Percentiles rank a stretch among this genome's conserved stretches.
Evolutionary conservation across 495 filamentous ascomycete species (phyloP).

Genomic region (Penicillium manginii): DNA sequence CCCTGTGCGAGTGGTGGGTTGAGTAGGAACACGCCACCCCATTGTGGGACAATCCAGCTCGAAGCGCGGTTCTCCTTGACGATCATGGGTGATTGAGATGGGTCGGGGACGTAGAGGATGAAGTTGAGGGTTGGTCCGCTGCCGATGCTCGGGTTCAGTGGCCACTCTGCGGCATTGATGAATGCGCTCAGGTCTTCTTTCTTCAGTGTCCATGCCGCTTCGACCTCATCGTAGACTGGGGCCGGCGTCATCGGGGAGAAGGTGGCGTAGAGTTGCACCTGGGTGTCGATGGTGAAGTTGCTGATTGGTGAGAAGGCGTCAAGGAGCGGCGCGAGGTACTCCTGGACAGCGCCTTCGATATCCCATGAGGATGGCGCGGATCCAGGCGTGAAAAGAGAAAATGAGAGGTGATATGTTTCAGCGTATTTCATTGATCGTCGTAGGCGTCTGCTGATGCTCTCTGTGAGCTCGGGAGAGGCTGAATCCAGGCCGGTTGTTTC

Average conservation of each 20-base stretch:
- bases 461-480: conserved; percentile 50
- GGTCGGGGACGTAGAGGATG: conserved; percentile 77
- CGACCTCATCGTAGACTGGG: conserved; percentile 56
- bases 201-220: conserved; percentile 66
- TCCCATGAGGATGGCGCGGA: conserved; percentile 86
- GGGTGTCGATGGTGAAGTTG: conserved; percentile 96
- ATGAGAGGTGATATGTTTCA: conserved; percentile 92
- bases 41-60: conserved; percentile 95
- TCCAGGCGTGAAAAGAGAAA: conserved; percentile 87
- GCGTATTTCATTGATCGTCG: conserved; percentile 88
- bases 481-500: conserved; percentile 33
- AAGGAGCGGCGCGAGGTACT: conserved; percentile 82
- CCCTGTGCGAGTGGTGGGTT: conserved; percentile 53
- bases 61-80: conserved; percentile 74
- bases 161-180: conserved; percentile 98
- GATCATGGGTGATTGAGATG: conserved; percentile 62
- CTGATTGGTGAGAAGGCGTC: conserved; percentile 78
- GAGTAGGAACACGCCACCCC: conserved; percentile 88
- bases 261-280: conserved; percentile 89
- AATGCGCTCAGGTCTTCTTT: conserved; percentile 92
- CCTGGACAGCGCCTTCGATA: conserved; percentile 78
- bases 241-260: conserved; percentile 72
- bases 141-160: conserved; percentile 90
- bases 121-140: conserved; percentile 94
- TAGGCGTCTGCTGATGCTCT: conserved; percentile 61